phyloP scores from a whole-genome alignment of 2,329 filamentous ascomycete genomes.

The Talaromyces sp. region DNA sequence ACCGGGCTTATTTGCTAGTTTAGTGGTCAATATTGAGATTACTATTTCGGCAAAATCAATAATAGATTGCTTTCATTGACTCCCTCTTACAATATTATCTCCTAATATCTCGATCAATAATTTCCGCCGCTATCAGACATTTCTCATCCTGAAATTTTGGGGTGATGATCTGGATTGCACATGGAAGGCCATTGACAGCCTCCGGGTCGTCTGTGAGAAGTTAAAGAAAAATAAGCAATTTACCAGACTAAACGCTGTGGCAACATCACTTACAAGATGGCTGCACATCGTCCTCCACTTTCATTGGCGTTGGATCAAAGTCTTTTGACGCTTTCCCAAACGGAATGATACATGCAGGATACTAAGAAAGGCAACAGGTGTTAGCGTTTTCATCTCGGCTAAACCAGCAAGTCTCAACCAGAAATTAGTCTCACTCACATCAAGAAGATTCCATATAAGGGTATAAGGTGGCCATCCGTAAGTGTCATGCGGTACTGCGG shows the following conservation, averaged over 20 bases:
- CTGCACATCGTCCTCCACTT: neutral
- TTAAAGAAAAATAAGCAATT: neutral
- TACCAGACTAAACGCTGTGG: neutral
- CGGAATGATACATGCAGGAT: constrained; percentile 15
- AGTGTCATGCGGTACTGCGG: constrained; percentile 52
- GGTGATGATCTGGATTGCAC: neutral
- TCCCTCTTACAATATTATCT: neutral
- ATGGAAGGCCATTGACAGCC: neutral
- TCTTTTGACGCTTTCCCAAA: constrained; percentile 5
- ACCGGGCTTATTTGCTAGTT: no score
- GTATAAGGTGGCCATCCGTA: constrained; percentile 41
- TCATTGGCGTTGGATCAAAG: neutral
- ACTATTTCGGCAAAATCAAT: no score
- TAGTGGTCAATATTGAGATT: no score
- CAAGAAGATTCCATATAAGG: constrained; percentile 50
- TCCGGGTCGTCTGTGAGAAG: neutral
- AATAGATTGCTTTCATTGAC: neutral
- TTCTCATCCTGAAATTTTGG: neutral
- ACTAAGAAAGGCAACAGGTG: neutral
- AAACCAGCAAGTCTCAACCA: no score
- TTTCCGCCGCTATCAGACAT: neutral
- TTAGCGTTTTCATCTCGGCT: neutral
- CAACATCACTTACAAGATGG: constrained; percentile 6
- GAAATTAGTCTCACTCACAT: constrained; percentile 37
- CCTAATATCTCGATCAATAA: neutral